A percentile compares a stretch with the other conserved stretches of the same genome.
These are phyloP conservation scores for Dacryopinax spathularia DNA, from an alignment of 768 basidiomycete species.

Conservation along the genomic window DNA sequence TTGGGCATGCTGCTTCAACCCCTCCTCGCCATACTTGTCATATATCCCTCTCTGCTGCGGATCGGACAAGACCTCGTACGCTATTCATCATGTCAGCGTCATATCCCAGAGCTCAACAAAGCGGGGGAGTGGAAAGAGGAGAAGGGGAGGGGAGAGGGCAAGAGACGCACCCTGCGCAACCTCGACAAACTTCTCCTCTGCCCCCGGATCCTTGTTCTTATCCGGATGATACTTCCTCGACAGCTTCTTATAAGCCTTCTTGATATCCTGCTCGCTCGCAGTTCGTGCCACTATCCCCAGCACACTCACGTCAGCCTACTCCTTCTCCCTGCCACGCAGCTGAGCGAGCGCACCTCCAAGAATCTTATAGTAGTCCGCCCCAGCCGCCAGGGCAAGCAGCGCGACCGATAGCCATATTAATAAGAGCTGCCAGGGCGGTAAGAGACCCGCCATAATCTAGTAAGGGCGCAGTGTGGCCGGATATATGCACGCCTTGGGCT, in stretches of 20 bases:
- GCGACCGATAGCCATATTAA: neutral
- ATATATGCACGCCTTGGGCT: neutral
- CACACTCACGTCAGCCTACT: constrained; percentile 12
- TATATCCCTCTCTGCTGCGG: constrained; percentile 83
- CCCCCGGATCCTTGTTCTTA: constrained; percentile 76
- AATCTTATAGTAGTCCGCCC: constrained; percentile 67
- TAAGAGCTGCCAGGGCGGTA: neutral
- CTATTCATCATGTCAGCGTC: constrained; percentile 23
- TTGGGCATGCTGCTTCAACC: constrained; percentile 71
- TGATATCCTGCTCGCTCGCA: constrained; percentile 77
- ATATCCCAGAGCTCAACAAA: neutral
- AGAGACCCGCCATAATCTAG: neutral
- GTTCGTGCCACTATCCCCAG: constrained; percentile 43
- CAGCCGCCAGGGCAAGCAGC: constrained; percentile 18
- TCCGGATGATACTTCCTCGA: constrained; percentile 88
- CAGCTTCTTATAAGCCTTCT: constrained; percentile 79
- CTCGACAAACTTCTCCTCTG: constrained; percentile 78
- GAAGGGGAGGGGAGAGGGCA: neutral
- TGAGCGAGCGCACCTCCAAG: constrained; percentile 55
- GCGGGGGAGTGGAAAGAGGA: neutral
- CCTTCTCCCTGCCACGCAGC: constrained; percentile 4
- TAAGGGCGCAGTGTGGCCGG: neutral
- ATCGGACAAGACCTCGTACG: constrained; percentile 93
- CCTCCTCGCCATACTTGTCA: constrained; percentile 91
- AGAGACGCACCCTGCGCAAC: constrained; percentile 62